Evolutionary conservation across 2,329 filamentous ascomycete species (phyloP), one percentile per base, ranked within the genome.

Genomic region (Tympanopsis confertula): DNA sequence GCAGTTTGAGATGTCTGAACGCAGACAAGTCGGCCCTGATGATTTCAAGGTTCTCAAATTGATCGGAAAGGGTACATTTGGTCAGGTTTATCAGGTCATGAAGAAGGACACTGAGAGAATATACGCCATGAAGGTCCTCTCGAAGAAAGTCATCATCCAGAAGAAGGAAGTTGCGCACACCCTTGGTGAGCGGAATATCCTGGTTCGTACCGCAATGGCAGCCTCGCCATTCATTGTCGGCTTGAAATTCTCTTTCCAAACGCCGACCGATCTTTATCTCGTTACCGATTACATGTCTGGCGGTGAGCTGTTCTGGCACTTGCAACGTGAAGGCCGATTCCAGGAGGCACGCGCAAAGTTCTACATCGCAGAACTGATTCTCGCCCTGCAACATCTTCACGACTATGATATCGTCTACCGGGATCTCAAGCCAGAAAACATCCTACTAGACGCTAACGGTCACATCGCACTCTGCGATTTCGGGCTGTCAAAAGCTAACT

Each of bases 271-370:
- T 58, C 74, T 98, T 2, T 96, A 96, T 56, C 71, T 98, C n/a
- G 91, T 98, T 13, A 96, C 91, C 4, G 91, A 96, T 56, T 98
- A 95, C 66, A 96, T 98, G 91, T 98, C 91, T 13, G 91, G 91
- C 28, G 91, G 91, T 41, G 91, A 98, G 59, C 69, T 98, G 2
- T 98, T 98, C 62, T 98, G 91, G 89, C 91, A 98, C 65, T 63
- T 98, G 41, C 91, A 98, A 56, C 94, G 94, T 55, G 91, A 96
- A 56, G 89, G 89, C 37, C 82, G 89, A 20, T 98, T 98, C 58
- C 82, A 91, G 47, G 91, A 96, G 65, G 83, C 80, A 50, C 78
- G 91, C 18, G 91, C 91, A 47, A 96, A 96, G 61, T 98, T 98
- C 57, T 98, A 98, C 63, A 96, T 96, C 56, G 91, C 91, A 13